phyloP scores from a whole-genome alignment of 257 asterid genomes.

The Solanum sejunctum region DNA sequence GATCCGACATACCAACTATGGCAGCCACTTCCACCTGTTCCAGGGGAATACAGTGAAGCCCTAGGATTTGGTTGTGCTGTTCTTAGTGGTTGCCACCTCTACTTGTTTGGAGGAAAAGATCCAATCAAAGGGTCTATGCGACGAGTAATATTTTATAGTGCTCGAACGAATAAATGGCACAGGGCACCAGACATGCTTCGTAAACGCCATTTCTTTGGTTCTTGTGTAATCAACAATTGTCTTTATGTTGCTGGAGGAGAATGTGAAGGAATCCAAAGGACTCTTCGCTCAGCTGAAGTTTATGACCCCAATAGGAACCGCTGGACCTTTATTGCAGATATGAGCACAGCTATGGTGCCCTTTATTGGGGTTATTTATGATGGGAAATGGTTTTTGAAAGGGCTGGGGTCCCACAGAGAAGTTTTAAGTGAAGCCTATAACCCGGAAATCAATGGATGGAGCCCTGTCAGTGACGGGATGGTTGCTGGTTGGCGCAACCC shows the following conservation, averaged over 20 bases:
- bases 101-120: conserved; percentile 41
- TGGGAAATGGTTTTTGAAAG: conserved; percentile 37
- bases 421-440: conserved; percentile 29
- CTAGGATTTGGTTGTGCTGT: conserved; percentile 48
- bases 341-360: conserved; percentile 49
- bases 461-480: conserved; percentile 25
- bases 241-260: conserved; percentile 51
- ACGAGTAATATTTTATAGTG: conserved; percentile 38
- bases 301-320: conserved; percentile 36
- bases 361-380: conserved; percentile 34
- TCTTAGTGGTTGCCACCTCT: conserved; percentile 36
- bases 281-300: conserved; percentile 40
- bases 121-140: conserved; percentile 34
- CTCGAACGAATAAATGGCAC: conserved; percentile 42
- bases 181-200: conserved; percentile 46
- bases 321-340: conserved; percentile 34
- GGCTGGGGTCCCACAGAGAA: conserved; percentile 35
- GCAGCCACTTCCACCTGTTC: conserved; percentile 48
- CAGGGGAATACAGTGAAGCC: conserved; percentile 37
- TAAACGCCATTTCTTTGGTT: conserved; percentile 34
- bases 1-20: conserved; percentile 36
- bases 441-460: conserved; percentile 24
- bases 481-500: conserved; percentile 40
- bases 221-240: conserved; percentile 34
- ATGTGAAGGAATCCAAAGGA: conserved; percentile 35